Evolutionary conservation across 768 basidiomycete species (phyloP).

Genomic region (Podaxis sp.): DNA sequence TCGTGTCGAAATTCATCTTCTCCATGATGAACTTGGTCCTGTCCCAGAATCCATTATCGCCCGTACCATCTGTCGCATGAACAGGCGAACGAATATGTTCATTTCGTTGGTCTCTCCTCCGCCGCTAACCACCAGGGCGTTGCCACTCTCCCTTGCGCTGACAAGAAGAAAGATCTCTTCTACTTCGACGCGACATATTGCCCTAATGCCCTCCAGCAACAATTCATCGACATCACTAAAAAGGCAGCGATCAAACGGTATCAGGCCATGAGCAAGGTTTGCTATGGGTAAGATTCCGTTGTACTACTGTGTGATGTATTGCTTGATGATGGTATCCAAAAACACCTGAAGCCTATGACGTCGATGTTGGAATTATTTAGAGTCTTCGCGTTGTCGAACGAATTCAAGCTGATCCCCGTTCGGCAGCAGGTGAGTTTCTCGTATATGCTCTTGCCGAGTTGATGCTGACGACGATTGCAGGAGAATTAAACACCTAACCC

Average conservation of each 20-base stretch:
- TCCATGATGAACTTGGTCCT: conserved; percentile 97
- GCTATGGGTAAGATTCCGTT: conserved; percentile 24
- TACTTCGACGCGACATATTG: conserved; percentile 95
- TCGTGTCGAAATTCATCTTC: conserved; percentile 98
- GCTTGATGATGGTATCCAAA: conserved; percentile 97
- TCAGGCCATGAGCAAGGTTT: conserved; percentile 97
- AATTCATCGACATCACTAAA: conserved; percentile 96
- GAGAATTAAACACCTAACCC: conserved; percentile 13
- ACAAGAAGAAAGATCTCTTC: conserved; percentile 89
- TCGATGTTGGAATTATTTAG: conserved; percentile 88
- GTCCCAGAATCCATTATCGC: conserved; percentile 91
- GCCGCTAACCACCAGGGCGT: conserved; percentile 99
- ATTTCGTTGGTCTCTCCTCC: conserved; percentile 92
- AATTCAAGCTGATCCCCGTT: conserved; percentile 70
- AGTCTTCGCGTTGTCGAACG: conserved; percentile 92
- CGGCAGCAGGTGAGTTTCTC: conserved; percentile 43
- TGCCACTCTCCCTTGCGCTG: conserved; percentile 93
- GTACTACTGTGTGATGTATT: conserved; percentile 90
- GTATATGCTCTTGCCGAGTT: too few relatives aligned
- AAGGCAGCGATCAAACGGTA: conserved; percentile 99
- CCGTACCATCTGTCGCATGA: conserved; percentile 83
- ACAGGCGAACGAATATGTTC: conserved; percentile 89
- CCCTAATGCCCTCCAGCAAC: conserved; percentile 93
- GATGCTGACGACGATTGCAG: too few relatives aligned
- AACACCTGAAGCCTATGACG: conserved; percentile 88